A percentile compares a stretch with the other conserved stretches of the same genome.
These are phyloP conservation scores for Hortiboletus campestris DNA, from an alignment of 768 basidiomycete genomes.

Conservation along the genomic window DNA sequence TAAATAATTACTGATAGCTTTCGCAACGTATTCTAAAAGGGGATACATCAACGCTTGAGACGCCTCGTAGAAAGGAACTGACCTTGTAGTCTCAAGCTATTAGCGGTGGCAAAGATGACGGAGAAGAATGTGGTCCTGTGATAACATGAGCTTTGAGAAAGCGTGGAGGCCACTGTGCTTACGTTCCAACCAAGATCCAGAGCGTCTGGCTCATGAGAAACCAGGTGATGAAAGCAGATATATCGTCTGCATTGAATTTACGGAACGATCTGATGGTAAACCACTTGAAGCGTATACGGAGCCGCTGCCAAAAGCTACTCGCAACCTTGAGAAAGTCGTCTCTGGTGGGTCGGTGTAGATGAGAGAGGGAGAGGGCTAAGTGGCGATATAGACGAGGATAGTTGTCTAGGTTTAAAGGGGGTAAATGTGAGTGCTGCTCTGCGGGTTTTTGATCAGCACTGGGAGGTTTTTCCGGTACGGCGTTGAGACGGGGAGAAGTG, in stretches of 20 bases:
- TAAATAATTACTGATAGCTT: slow-evolving; percentile 86
- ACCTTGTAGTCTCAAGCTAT: slow-evolving; percentile 86
- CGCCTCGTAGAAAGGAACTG: slow-evolving; percentile 11
- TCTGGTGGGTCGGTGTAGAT: slow-evolving; percentile 73
- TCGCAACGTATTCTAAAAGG: slow-evolving; percentile 73
- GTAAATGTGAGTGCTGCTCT: slow-evolving; percentile 13
- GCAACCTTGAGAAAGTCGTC: slow-evolving; percentile 89
- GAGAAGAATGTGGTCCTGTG: slow-evolving; percentile 92
- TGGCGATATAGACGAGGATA: slow-evolving; percentile 80
- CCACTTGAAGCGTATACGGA: slow-evolving; percentile 95
- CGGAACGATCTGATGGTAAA: slow-evolving; percentile 93
- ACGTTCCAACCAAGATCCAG: slow-evolving; percentile 90
- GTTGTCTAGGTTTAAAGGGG: slow-evolving; percentile 51
- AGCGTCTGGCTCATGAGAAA: slow-evolving; percentile 93
- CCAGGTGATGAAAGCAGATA: slow-evolving; percentile 95
- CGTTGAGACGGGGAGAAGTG: neutral
- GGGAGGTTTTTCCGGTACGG: slow-evolving; percentile 8
- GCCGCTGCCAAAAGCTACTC: slow-evolving; percentile 86
- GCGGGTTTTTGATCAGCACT: slow-evolving; percentile 5
- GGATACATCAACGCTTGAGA: slow-evolving; percentile 6
- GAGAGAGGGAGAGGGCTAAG: slow-evolving; percentile 76
- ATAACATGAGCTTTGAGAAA: slow-evolving; percentile 2
- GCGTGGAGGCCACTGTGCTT: neutral
- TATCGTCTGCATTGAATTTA: slow-evolving; percentile 93
- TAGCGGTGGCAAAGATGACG: slow-evolving; percentile 83